Conservation (phyloP, 371 early-diverging fungal species). For the Mortierella sp. region DNA sequence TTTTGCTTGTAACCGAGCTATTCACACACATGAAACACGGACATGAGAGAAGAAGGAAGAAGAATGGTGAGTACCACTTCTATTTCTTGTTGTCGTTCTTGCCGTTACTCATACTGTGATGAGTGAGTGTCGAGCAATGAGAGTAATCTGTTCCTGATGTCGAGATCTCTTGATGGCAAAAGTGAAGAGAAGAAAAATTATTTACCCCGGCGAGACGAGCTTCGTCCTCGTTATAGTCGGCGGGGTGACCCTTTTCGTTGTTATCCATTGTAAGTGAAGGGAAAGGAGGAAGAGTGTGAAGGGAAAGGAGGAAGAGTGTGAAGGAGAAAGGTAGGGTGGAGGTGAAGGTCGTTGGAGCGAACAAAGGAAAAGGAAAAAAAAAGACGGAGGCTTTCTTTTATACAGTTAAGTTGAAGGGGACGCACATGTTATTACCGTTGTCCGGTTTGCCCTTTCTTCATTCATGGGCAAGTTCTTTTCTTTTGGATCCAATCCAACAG, state of each 20-base stretch:
- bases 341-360: conserved; percentile 9
- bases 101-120: background rate
- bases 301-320: background rate
- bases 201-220: conserved; percentile 54
- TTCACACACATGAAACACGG: background rate
- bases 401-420: background rate
- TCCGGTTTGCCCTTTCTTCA: background rate
- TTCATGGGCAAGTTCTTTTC: background rate
- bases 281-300: background rate
- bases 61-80: background rate
- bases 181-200: background rate
- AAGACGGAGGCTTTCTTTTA: background rate
- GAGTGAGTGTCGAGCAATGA: background rate
- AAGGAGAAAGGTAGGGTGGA: background rate
- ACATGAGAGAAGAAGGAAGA: background rate
- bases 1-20: conserved; percentile 58
- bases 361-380: conserved; percentile 8
- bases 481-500: background rate
- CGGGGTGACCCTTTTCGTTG: conserved; percentile 51
- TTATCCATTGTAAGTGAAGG: conserved; percentile 28
- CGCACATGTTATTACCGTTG: background rate
- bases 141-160: background rate
- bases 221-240: conserved; percentile 57
- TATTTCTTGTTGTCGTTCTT: background rate
- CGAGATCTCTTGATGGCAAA: background rate